Percentiles rank a stretch among this genome's conserved stretches.
These are phyloP conservation scores for Lyophyllum shimeji DNA, from an alignment of 768 basidiomycete species.

Conservation along the genomic window DNA sequence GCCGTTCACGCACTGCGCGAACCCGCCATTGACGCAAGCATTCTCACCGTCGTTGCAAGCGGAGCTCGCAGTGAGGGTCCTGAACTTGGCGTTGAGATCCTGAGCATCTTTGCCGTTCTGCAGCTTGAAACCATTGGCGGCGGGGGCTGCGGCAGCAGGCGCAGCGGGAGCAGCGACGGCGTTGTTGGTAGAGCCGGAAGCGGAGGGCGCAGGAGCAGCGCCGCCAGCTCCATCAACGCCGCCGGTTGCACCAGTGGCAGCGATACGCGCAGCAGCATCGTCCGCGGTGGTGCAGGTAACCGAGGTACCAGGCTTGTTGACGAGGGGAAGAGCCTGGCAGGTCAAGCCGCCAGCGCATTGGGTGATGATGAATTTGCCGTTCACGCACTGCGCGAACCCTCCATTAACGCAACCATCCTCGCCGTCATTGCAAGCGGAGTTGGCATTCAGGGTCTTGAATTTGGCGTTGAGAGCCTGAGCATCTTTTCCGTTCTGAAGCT, in stretches of 20 bases:
- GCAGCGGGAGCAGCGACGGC: constrained; percentile 4
- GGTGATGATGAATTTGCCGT: constrained; percentile 33
- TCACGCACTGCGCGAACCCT: constrained; percentile 50
- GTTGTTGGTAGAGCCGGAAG: constrained; percentile 12
- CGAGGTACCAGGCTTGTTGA: constrained; percentile 41
- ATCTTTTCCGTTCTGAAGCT: constrained; percentile 34
- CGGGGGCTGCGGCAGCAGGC: constrained; percentile 9
- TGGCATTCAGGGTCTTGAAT: constrained; percentile 36
- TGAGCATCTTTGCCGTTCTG: constrained; percentile 53
- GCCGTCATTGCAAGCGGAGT: constrained; percentile 40
- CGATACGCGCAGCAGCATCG: constrained; percentile 36
- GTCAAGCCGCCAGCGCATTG: constrained; percentile 27
- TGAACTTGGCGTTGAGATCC: constrained; percentile 51
- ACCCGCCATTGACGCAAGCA: constrained; percentile 44
- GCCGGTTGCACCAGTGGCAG: constrained; percentile 34
- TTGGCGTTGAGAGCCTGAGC: constrained; percentile 39
- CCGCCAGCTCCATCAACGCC: constrained; percentile 16
- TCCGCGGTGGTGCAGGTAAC: constrained; percentile 37
- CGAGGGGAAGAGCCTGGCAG: constrained; percentile 43
- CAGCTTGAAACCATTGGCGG: constrained; percentile 30
- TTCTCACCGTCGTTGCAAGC: constrained; percentile 37
- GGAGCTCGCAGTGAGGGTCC: constrained; percentile 41
- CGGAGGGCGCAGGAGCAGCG: constrained; percentile 5
- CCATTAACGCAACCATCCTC: constrained; percentile 42
- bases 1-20: constrained; percentile 56